Base-by-base conservation (phyloP, 495 filamentous ascomycete genomes). In the Trichoderma gamsii region DNA sequence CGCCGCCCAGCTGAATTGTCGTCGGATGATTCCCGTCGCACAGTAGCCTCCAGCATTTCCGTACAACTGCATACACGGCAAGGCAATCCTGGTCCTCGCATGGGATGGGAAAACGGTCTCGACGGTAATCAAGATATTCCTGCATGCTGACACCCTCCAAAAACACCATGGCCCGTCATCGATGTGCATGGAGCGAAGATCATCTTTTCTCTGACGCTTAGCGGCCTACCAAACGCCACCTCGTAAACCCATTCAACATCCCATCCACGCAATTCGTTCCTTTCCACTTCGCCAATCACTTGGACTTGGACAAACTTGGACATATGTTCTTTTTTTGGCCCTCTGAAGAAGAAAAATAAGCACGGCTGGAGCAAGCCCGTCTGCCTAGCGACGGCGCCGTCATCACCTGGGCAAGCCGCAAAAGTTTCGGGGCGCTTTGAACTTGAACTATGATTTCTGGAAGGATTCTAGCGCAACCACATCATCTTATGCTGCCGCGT, bases 401-500 rank as follows among this genome's bases (percentile, higher is more conserved):
- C 49, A 52, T 52, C 49, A 52, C 49, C n/a, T 21, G 49, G 49
- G 49, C 49, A 23, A 23, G 21, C 49, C 9, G 9, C 49, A 46
- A 16, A 46, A 29, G 29, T 29, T 29, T 29, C 29, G 29, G 29
- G 29, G 29, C 29, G 35, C 8, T 38, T 38, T 46, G 4, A 9
- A 3, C 18, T 21, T 16, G 49, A 49, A 16, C 44, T 49, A 16
- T 21, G 27, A 61, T 18, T 61, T 61, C 56, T 61, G 25, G 56
- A 61, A 61, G 25, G 11, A 61, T 61, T 61, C 56, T 61, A 61
- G 56, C 56, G 56, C 51, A 59, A 49, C 15, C 51, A 59, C 56
- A 61, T 13, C 25, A 2, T 21, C 11, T 61, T 15, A 12, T 15
- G 49, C 16, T 21, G 49, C 25, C 23, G 18, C 13, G 23, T 21